These are phyloP conservation scores for Trichophyton simii DNA, from an alignment of 2,329 filamentous ascomycete species.

Conservation along the genomic window DNA sequence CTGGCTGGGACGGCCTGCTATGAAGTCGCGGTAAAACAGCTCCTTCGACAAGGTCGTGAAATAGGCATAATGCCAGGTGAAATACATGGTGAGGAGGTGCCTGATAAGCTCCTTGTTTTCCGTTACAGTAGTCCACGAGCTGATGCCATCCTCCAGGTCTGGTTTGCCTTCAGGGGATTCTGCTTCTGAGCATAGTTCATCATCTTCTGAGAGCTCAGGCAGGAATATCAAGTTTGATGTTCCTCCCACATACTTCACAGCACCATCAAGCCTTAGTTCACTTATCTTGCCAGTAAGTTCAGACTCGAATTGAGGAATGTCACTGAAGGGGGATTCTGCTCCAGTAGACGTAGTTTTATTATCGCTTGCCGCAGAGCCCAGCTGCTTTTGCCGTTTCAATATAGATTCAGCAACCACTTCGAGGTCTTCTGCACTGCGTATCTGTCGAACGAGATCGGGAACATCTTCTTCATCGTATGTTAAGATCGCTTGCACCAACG, in stretches of 20 bases:
- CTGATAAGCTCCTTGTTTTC: conserved; percentile 64
- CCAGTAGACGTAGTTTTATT: conserved; percentile 19
- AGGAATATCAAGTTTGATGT: conserved; percentile 88
- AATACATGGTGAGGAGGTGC: conserved; percentile 94
- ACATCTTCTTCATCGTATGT: conserved; percentile 86
- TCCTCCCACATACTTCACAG: conserved; percentile 80
- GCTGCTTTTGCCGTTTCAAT: conserved; percentile 40
- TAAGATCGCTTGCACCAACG: conserved; percentile 82
- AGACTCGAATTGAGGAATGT: conserved; percentile 48
- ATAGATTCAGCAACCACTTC: conserved; percentile 52
- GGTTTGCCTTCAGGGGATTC: conserved; percentile 35
- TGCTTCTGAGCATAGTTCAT: conserved; percentile 15
- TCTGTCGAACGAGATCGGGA: conserved; percentile 65
- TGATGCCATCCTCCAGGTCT: conserved; percentile 54
- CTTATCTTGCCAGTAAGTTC: conserved; percentile 89
- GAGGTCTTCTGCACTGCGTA: conserved; percentile 69
- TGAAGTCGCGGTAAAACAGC: conserved; percentile 76
- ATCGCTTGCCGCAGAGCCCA: conserved; percentile 25
- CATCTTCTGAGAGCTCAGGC: conserved; percentile 38
- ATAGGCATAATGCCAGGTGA: conserved; percentile 94
- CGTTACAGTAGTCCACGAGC: conserved; percentile 80
- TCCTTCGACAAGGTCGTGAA: conserved; percentile 82
- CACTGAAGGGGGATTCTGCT: conserved; percentile 29
- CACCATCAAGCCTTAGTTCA: conserved; percentile 73
- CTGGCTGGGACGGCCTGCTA: conserved; percentile 53